These are phyloP conservation scores for Mantamonas sphyraenae DNA, from an alignment of 78 protist genomes.

Conservation along the genomic window DNA sequence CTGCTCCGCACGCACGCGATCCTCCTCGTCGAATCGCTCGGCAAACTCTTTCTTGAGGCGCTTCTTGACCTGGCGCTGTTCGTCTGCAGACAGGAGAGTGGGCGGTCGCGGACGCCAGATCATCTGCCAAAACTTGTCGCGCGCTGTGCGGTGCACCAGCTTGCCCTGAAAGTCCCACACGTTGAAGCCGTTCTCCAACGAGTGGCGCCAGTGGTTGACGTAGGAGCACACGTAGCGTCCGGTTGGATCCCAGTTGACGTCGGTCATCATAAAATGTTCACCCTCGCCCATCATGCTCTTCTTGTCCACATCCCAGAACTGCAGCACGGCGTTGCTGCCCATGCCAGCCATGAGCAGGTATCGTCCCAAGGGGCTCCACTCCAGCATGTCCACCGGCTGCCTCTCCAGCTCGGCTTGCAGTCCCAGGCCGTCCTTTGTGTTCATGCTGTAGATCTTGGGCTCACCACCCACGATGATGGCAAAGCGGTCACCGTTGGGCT, in stretches of 20 bases:
- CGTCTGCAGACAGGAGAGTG: slow-evolving; percentile 51
- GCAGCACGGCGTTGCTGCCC: slow-evolving; percentile 35
- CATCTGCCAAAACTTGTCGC: slow-evolving; percentile 75
- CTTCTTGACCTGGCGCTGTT: slow-evolving; percentile 31
- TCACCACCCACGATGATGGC: slow-evolving; percentile 39
- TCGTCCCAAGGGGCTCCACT: slow-evolving; percentile 48
- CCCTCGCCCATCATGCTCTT: slow-evolving; percentile 37
- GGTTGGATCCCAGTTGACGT: slow-evolving; percentile 87
- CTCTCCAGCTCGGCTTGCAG: slow-evolving; percentile 28
- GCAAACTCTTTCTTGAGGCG: slow-evolving; percentile 10
- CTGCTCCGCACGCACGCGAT: not conserved
- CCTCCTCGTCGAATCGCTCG: slow-evolving; percentile 21
- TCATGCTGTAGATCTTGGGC: slow-evolving; percentile 11
- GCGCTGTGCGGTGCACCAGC: slow-evolving; percentile 15
- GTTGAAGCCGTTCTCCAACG: slow-evolving; percentile 77
- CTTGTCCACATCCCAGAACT: slow-evolving; percentile 62
- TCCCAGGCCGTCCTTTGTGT: slow-evolving; percentile 27
- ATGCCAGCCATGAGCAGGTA: slow-evolving; percentile 24
- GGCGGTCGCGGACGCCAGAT: slow-evolving; percentile 86
- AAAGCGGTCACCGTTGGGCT: slow-evolving; percentile 56
- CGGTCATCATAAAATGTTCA: slow-evolving; percentile 73
- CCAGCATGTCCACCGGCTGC: slow-evolving; percentile 20
- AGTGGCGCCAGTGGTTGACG: slow-evolving; percentile 40
- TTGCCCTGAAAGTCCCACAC: slow-evolving; percentile 71
- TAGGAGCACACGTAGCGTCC: slow-evolving; percentile 78